Base-by-base conservation (phyloP, 2,329 filamentous ascomycete genomes). In the Teratosphaeria epicoccoides region DNA sequence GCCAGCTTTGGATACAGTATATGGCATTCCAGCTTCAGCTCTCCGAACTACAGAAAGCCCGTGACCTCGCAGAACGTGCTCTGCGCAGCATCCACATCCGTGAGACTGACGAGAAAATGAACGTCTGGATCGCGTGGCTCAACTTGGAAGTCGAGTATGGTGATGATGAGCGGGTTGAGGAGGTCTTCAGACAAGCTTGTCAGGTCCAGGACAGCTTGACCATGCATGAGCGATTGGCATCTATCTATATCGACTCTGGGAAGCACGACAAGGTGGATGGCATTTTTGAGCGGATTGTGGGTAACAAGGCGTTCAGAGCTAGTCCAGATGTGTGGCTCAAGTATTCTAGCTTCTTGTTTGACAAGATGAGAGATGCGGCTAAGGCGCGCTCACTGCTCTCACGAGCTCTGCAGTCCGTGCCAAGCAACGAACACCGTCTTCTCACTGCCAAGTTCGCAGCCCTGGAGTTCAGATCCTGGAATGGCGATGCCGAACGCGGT, bases 1-100 rank as follows among this genome's bases (percentile, higher is more conserved):
- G 91, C 0, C 77, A 85, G 55, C 79, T 97, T 24, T 98, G 93
- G 93, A 87, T 96, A 50, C 81, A 88, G 59, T 98, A 98, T 73
- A 97, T 98, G 88, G 89, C 90, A n/a, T 95, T 95, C 78, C 88
- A 97, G 71, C 84, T 96, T 69, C 85, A 95, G 66, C 80, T 95
- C 49, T 88, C 88, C 65, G 93, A 98, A 70, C 77, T 94, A 20
- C 82, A 84, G 55, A 93, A 89, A 70, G 90, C 93, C 11, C 83
- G 91, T 47, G 86, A 91, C 58, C 85, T 96, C 53, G 90, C 88
- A 1, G 87, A 96, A 71, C 85, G 93, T 55, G 93, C 93, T 17
- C 80, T 97, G 57, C 84, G 85, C 65, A 94, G 86, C 14, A 97
- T 98, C 73, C 87, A 88, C 69, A 88, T 94, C 55, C 82, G 87